These are phyloP conservation scores for Silene uniflora DNA, from an alignment of 148 eudicot species.

Conservation along the genomic window DNA sequence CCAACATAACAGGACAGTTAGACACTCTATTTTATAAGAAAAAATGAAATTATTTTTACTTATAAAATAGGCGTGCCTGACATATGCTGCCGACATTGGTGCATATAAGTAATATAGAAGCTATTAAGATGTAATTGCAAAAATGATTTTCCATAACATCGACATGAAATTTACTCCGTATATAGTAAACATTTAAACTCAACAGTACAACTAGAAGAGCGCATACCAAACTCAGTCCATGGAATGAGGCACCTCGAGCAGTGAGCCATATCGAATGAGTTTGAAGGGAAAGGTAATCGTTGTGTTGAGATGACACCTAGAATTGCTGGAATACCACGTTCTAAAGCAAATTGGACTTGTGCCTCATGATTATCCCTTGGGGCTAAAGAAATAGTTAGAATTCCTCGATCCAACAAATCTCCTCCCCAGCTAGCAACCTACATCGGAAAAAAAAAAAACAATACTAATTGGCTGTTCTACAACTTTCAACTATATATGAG, in stretches of 20 bases:
- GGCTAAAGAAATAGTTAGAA: slow-evolving; percentile 74
- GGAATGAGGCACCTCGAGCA: slow-evolving; percentile 96
- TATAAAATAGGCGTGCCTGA: too few relatives aligned
- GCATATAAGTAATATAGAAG: not conserved
- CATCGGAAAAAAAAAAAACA: not conserved
- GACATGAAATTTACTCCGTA: not conserved
- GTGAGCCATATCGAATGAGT: slow-evolving; percentile 93
- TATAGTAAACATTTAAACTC: not conserved
- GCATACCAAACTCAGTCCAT: slow-evolving; percentile 87
- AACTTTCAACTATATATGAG: not conserved
- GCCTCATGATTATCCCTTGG: slow-evolving; percentile 95
- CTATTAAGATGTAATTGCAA: not conserved
- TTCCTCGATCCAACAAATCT: slow-evolving; percentile 75
- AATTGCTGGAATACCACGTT: slow-evolving; percentile 91
- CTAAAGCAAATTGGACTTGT: slow-evolving; percentile 91
- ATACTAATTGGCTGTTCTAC: too few relatives aligned
- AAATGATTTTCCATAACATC: not conserved
- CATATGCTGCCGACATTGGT: too few relatives aligned
- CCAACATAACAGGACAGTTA: too few relatives aligned
- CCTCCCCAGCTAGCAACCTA: slow-evolving; percentile 99
- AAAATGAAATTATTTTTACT: too few relatives aligned
- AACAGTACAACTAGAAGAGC: not conserved
- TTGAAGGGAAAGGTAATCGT: slow-evolving; percentile 89
- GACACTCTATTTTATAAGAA: too few relatives aligned
- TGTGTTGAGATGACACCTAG: slow-evolving; percentile 78